These are phyloP conservation scores for Ostreobium quekettii DNA, from an alignment of 139 green algal species.

Conservation along the genomic window DNA sequence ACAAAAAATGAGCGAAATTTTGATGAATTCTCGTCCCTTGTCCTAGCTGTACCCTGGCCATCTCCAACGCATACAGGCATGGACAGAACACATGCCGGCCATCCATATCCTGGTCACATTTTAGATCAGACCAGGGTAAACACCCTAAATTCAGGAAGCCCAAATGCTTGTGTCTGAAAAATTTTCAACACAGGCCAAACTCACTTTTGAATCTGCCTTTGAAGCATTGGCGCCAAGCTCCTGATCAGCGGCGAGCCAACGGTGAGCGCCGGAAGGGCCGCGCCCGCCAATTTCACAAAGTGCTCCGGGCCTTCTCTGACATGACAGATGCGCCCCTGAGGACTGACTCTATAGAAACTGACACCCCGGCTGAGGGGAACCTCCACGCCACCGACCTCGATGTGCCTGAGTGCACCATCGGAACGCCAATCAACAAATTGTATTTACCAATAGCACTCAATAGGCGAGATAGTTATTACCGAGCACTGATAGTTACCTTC, in stretches of 20 bases:
- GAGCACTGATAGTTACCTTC: neutral
- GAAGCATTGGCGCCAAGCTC: neutral
- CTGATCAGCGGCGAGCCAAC: neutral
- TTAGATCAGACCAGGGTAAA: too few species aligned
- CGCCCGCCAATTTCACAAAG: neutral
- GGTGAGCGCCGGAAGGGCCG: neutral
- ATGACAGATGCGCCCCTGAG: neutral
- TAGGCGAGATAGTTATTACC: too few species aligned
- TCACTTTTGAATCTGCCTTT: neutral
- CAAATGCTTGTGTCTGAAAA: too few species aligned
- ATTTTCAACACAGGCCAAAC: too few species aligned
- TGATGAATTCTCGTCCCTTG: too few species aligned
- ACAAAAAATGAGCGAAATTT: too few species aligned
- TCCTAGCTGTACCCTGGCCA: too few species aligned
- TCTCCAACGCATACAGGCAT: too few species aligned
- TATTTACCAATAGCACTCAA: too few species aligned
- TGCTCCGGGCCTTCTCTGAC: constrained; percentile 8
- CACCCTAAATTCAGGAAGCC: too few species aligned
- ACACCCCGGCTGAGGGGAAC: constrained; percentile 5
- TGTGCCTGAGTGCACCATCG: constrained; percentile 1
- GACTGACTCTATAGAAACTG: neutral
- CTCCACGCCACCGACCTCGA: constrained; percentile 13
- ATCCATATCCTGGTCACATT: too few species aligned
- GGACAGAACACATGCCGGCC: too few species aligned
- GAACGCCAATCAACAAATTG: neutral